These are phyloP conservation scores for Camellia sinensis DNA, from an alignment of 148 eudicot species.

Conservation along the genomic window DNA sequence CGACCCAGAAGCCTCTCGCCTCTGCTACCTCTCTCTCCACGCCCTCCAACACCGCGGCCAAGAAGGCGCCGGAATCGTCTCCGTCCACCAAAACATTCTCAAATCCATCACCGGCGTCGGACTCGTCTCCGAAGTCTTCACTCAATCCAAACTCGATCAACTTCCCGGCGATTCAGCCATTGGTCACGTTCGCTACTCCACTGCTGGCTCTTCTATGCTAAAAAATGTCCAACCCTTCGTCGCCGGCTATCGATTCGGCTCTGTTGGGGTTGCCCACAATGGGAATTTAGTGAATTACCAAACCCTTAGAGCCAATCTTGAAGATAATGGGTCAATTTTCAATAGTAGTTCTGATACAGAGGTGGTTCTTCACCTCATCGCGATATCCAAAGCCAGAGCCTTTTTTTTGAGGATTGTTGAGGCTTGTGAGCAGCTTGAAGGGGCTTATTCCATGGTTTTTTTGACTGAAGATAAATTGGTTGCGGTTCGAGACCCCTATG, in stretches of 20 bases:
- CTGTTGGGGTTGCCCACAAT: constrained; percentile 75
- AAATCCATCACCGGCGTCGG: constrained; percentile 62
- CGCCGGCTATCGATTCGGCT: constrained; percentile 64
- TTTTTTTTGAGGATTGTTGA: constrained; percentile 45
- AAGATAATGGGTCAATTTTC: constrained; percentile 63
- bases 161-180: constrained; percentile 68
- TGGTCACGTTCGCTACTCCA: constrained; percentile 82
- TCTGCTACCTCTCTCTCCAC: constrained; percentile 57
- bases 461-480: constrained; percentile 74
- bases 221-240: constrained; percentile 89
- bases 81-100: constrained; percentile 40
- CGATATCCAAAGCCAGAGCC: constrained; percentile 49
- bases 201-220: constrained; percentile 66
- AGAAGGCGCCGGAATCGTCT: constrained; percentile 75
- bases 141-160: constrained; percentile 45
- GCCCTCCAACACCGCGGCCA: constrained; percentile 83
- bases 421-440: constrained; percentile 57
- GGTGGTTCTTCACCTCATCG: constrained; percentile 74
- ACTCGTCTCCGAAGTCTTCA: constrained; percentile 65
- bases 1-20: constrained; percentile 52
- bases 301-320: constrained; percentile 40
- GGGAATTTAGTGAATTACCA: constrained; percentile 75
- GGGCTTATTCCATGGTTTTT: constrained; percentile 88
- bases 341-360: constrained; percentile 70
- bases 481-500: constrained; percentile 79